Percentiles rank a stretch among this genome's conserved stretches.
Conservation (phyloP, 306 rosid genomes). For the Acacia confusa region DNA sequence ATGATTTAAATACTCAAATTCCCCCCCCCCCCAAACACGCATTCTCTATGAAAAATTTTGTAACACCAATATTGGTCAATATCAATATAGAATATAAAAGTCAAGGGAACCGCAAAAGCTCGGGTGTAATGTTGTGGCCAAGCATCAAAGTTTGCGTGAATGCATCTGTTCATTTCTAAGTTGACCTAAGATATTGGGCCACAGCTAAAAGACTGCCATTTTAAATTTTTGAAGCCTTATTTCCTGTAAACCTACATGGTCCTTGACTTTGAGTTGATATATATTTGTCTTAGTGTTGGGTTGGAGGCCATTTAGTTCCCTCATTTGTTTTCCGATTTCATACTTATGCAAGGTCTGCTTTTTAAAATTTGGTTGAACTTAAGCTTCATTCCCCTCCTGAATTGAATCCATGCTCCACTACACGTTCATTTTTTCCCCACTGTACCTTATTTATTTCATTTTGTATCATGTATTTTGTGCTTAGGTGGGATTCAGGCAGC, state of each 20-base stretch:
- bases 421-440: no score
- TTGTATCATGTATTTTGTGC: no score
- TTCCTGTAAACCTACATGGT: neutral
- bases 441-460: no score
- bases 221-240: neutral
- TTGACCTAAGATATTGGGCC: neutral
- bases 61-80: neutral
- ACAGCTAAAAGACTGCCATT: neutral
- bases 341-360: neutral
- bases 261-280: constrained; percentile 3
- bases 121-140: constrained; percentile 18
- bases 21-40: neutral
- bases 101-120: neutral
- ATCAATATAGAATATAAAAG: neutral
- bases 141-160: neutral
- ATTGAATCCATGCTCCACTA: no score
- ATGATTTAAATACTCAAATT: neutral
- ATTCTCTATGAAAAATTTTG: neutral
- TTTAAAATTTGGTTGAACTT: no score
- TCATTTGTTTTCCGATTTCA: neutral
- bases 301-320: neutral
- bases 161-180: neutral
- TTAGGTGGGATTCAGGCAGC: no score
- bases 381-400: no score
- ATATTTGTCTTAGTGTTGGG: neutral